Conservation (phyloP, 1,139 yeast species). For the Scheffersomyces lignicola region DNA sequence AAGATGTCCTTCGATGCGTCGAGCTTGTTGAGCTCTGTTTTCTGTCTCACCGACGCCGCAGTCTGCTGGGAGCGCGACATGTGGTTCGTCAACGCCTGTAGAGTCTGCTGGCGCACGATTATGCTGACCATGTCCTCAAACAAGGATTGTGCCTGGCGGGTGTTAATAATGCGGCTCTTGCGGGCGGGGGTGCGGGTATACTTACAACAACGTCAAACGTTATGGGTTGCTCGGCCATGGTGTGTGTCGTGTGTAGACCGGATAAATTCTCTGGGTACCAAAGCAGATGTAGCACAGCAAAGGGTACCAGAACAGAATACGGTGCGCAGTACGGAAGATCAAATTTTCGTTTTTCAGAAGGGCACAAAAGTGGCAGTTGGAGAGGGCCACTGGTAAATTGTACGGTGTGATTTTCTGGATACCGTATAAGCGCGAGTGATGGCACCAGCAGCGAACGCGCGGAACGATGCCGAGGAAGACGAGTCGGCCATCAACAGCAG, state of each 20-base stretch:
- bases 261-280: background rate
- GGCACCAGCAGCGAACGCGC: no score
- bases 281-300: background rate
- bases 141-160: constrained; percentile 29
- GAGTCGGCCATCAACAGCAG: constrained; percentile 3
- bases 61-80: constrained; percentile 22
- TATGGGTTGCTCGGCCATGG: constrained; percentile 10
- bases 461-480: constrained; percentile 7
- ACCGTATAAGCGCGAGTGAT: no score
- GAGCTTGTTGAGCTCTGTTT: constrained; percentile 6
- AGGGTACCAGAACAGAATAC: no score
- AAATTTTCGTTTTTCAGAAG: no score
- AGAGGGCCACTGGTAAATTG: no score
- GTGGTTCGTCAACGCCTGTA: constrained; percentile 27
- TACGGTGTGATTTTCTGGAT: no score
- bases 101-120: constrained; percentile 35
- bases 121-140: constrained; percentile 36
- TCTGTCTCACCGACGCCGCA: constrained; percentile 12
- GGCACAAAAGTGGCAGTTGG: no score
- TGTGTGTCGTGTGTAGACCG: background rate
- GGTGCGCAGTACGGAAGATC: no score
- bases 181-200: constrained; percentile 10
- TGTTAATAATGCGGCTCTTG: constrained; percentile 3
- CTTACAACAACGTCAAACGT: constrained; percentile 9
- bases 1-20: constrained; percentile 34